Evolutionary conservation across 208 protist species (phyloP).

Genomic region (Crithidia sp.): DNA sequence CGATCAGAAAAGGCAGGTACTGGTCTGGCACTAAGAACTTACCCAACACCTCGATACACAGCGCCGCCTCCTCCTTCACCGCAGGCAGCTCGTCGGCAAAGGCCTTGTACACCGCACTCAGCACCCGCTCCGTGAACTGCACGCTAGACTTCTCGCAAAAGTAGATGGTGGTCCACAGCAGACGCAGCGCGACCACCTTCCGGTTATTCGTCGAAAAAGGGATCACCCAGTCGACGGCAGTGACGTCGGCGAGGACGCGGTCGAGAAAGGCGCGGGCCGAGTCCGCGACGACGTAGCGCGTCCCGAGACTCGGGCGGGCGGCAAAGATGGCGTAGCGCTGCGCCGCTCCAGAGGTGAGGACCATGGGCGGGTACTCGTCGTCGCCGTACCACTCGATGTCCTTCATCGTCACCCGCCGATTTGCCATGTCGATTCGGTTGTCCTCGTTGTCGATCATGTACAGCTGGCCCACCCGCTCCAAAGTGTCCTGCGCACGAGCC

Average conservation of each 20-base stretch:
- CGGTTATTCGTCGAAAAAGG: conserved; percentile 86
- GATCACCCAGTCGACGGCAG: conserved; percentile 90
- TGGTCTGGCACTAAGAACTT: conserved; percentile 91
- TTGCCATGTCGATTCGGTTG: conserved; percentile 83
- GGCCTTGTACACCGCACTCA: conserved; percentile 84
- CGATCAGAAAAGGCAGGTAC: conserved; percentile 87
- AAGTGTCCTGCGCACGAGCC: conserved; percentile 39
- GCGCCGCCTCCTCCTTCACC: conserved; percentile 65
- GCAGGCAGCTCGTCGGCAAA: conserved; percentile 79
- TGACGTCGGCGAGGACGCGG: conserved; percentile 69
- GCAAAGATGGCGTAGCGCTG: conserved; percentile 49
- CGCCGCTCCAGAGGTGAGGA: conserved; percentile 5
- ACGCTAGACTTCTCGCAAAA: conserved; percentile 81
- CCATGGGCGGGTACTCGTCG: conserved; percentile 87
- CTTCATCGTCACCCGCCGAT: conserved; percentile 85
- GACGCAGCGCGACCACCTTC: conserved; percentile 76
- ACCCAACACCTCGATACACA: conserved; percentile 82
- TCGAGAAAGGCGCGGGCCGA: conserved; percentile 65
- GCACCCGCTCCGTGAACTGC: conserved; percentile 85
- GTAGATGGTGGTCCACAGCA: conserved; percentile 82
- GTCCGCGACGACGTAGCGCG: conserved; percentile 86
- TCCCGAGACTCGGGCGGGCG: conserved; percentile 67
- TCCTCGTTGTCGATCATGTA: conserved; percentile 91
- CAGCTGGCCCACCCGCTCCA: conserved; percentile 74
- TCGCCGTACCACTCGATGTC: conserved; percentile 94